Evolutionary conservation across 1,284 basidiomycete species (phyloP), one percentile per base, ranked within the genome.

Genomic region (Cystobasidium pallidum): DNA sequence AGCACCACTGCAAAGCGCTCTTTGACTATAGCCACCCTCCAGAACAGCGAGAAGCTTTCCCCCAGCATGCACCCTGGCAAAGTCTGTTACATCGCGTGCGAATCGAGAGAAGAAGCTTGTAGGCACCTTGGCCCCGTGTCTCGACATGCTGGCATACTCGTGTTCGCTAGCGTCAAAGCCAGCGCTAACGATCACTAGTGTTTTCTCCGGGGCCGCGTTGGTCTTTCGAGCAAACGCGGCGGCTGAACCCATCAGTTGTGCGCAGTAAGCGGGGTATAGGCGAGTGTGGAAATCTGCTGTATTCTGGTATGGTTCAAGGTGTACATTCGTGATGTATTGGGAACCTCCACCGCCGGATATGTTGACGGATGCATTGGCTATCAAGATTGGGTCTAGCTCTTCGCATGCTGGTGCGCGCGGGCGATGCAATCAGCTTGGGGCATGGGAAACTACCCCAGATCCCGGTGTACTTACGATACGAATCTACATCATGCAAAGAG

Each of bases 141-240:
- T 84, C 55, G 92, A 92, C 95, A 99, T 99, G 6, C 88, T 89
- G 3, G 87, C 83, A 75, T 91, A 89, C 79, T 99, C 94, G 80
- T 97, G 91, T 78, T 94, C 89, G 73, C 89, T 92, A 0, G 94
- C 94, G 77, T 98, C 95, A 81, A 98, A 94, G 1, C 95, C 95
- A 7, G 77, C 76, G 8, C 75, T 93, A 78, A 96, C 89, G 76
- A 94, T 89, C 0, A 98, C 83, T 4, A 97, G 80, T 0, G 89
- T 89, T 76, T 89, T 88, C n/a, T 88, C 85, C 0, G 86, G 85
- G 0, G 84, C 81, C 0, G 88, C 88, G 0, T 85, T 85, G 0
- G 91, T 93, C 49, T 82, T 82, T 19, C 86, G 81, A 45, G 94
- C 81, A 78, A 94, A 99, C 0, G 86, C 84, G 58, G 84, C 84